phyloP scores from a whole-genome alignment of 1,284 basidiomycete genomes.

The Marasmius sp. region DNA sequence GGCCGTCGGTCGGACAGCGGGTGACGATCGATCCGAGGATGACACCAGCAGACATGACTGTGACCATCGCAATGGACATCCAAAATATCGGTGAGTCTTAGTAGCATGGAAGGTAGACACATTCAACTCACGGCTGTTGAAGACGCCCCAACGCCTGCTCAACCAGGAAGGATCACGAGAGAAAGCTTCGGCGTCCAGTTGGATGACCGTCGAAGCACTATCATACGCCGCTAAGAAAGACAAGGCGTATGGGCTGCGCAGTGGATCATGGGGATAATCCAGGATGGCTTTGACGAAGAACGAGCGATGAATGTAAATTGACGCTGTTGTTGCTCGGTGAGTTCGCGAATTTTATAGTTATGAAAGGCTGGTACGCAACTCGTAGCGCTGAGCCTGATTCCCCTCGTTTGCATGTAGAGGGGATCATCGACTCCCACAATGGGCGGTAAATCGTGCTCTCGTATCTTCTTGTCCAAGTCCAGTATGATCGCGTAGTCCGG shows the following conservation, averaged over 20 bases:
- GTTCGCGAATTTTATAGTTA: slow-evolving; percentile 39
- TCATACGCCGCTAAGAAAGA: slow-evolving; percentile 49
- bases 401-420: neutral
- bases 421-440: slow-evolving; percentile 2
- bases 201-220: slow-evolving; percentile 39
- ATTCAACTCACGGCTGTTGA: slow-evolving; percentile 2
- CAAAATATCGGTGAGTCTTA: neutral
- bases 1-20: slow-evolving; percentile 2
- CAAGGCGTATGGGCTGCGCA: slow-evolving; percentile 39
- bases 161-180: neutral
- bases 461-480: slow-evolving; percentile 15
- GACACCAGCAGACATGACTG: neutral
- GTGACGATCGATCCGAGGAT: slow-evolving; percentile 10
- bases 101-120: neutral
- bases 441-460: slow-evolving; percentile 9
- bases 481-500: slow-evolving; percentile 15
- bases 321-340: slow-evolving; percentile 31
- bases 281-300: slow-evolving; percentile 50
- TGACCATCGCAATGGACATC: no score
- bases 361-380: neutral
- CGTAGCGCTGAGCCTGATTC: neutral
- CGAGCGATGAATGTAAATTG: slow-evolving; percentile 47
- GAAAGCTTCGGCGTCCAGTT: slow-evolving; percentile 11
- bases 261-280: slow-evolving; percentile 36
- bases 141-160: slow-evolving; percentile 3